Conservation (phyloP, 2,329 filamentous ascomycete genomes). For the Colletotrichum godetiae region DNA sequence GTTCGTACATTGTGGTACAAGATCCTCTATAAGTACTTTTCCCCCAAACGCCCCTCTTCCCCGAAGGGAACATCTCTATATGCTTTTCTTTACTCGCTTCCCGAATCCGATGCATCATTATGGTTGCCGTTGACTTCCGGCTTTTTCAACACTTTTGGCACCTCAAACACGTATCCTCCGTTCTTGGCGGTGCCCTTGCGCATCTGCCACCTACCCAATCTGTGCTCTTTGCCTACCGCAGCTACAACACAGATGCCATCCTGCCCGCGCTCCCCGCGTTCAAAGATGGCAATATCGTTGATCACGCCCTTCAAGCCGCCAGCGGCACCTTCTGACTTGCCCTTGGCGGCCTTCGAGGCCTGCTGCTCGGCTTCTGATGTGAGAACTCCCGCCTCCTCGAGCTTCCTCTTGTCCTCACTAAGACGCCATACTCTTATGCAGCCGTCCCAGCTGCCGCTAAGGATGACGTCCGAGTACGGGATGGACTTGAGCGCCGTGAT, state of each 20-base stretch:
- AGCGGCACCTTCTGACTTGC: constrained; percentile 37
- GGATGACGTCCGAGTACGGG: constrained; percentile 89
- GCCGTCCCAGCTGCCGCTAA: constrained; percentile 96
- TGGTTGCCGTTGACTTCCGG: constrained; percentile 48
- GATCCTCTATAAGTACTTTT: constrained; percentile 21
- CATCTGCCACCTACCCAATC: constrained; percentile 84
- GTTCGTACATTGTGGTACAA: constrained; percentile 34
- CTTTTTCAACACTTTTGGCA: constrained; percentile 62
- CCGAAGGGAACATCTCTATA: constrained; percentile 18
- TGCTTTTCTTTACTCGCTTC: constrained; percentile 32
- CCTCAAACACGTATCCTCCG: constrained; percentile 88
- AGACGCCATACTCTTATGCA: constrained; percentile 87
- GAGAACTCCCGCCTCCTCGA: constrained; percentile 78
- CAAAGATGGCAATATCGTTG: constrained; percentile 89
- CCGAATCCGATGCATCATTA: constrained; percentile 39
- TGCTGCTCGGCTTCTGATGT: constrained; percentile 33
- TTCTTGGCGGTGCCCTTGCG: constrained; percentile 72
- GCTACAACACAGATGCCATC: constrained; percentile 85
- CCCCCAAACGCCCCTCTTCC: constrained; percentile 5
- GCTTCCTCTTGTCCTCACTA: constrained; percentile 81
- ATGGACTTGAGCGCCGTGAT: constrained; percentile 90
- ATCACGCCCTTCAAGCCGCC: constrained; percentile 73
- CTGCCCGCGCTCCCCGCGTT: constrained; percentile 81
- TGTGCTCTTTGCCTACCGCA: constrained; percentile 88
- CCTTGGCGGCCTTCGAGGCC: constrained; percentile 24